Base-by-base conservation (phyloP, 1,284 basidiomycete genomes). In the Schizophyllum amplum region DNA sequence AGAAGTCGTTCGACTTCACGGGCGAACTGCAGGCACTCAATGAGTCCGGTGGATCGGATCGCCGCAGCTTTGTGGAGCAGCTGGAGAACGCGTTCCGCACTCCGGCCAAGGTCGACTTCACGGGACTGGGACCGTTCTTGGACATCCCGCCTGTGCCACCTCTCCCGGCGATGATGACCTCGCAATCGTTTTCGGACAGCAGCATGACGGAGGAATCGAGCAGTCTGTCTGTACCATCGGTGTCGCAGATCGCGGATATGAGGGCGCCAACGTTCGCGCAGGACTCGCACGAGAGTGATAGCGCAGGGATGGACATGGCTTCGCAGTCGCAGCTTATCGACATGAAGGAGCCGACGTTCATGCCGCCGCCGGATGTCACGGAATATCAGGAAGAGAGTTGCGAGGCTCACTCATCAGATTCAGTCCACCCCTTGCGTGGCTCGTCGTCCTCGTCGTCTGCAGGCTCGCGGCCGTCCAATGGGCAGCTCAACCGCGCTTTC, bases 1-100 rank as follows among this genome's bases (percentile, higher is more conserved):
- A 86, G 69, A 83, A 81, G 63, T 89, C 86, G 1, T 94, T 94
- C 62, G 91, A 94, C 67, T 94, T 94, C 65, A 93, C 91, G 0
- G 85, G 82, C 22, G 92, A 93, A 68, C 73, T 91, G 53, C 75
- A 79, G 66, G 81, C 75, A 61, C 77, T 94, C 49, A 86, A 86
- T 57, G 82, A 85, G 63, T 83, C 80, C 5, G 86, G 87, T 24
- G 83, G 67, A 2, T 83, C 83, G 0, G 81, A 88, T 63, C 72
- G 89, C 4, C 74, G 72, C 5, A 92, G 89, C 68, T 94, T 94
- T 65, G 83, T 94, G 3, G 89, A 91, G 67, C 86, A 90, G 67
- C 71, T 91, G 9, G 89, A 90, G 70, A 83, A 77, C 53, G 88
- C 88, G 0, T 91, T 91, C 74, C 77, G 79, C 57, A 87, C 87